A percentile compares a stretch with the other conserved stretches of the same genome.
Evolutionary conservation across 2,329 filamentous ascomycete species (phyloP).

Genomic region (Aspergillus persii): DNA sequence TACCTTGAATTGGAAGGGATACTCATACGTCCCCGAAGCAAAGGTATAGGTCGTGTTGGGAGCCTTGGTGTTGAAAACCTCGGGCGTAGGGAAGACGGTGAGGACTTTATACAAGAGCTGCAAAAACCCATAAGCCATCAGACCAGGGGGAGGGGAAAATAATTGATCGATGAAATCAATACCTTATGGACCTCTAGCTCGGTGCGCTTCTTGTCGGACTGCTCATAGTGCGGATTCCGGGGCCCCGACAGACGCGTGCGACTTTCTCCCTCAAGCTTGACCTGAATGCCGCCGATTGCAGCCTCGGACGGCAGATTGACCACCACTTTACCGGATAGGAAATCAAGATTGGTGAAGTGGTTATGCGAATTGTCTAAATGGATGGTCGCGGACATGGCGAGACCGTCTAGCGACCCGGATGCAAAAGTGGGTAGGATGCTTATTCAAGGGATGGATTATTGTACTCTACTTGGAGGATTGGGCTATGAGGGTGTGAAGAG

Average conservation of each 20-base stretch:
- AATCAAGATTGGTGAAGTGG: constrained; percentile 51
- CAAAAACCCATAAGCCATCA: background rate
- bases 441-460: background rate
- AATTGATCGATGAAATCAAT: background rate
- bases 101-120: constrained; percentile 48
- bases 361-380: constrained; percentile 43
- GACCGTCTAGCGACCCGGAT: background rate
- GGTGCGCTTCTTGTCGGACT: constrained; percentile 48
- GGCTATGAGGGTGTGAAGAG: background rate
- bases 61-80: constrained; percentile 37
- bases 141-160: background rate
- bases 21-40: constrained; percentile 46
- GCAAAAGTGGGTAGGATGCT: background rate
- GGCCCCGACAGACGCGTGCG: constrained; percentile 43
- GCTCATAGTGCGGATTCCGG: constrained; percentile 40
- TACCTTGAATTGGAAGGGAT: constrained; percentile 52
- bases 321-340: constrained; percentile 46
- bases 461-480: background rate
- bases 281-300: constrained; percentile 45
- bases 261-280: constrained; percentile 52
- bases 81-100: constrained; percentile 47
- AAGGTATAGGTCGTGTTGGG: constrained; percentile 44
- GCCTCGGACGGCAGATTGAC: constrained; percentile 43
- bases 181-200: constrained; percentile 52
- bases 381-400: constrained; percentile 47